Evolutionary conservation across 2,329 filamentous ascomycete species (phyloP), one percentile per base, ranked within the genome.

Genomic region (Pseudogymnoascus sp.): DNA sequence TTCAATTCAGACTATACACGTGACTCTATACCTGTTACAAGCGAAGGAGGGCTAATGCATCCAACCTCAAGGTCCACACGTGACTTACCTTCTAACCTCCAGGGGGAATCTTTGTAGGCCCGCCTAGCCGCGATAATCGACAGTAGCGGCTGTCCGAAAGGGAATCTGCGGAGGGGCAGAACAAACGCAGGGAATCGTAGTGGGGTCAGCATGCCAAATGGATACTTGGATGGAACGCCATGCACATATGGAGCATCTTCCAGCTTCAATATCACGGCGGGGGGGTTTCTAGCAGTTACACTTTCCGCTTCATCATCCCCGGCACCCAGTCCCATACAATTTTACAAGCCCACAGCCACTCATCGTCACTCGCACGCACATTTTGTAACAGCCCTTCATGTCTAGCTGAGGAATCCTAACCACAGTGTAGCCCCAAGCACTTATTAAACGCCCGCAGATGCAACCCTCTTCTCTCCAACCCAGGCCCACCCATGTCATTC

Each of bases 361-460:
- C 39, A 43, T 43, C 39, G 25, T 43, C 22, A 47, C 22, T 50
- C 25, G n/a, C 47, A 53, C 15, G 11, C 28, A 35, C 15, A 14
- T 20, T 53, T 33, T 53, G n/a, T 12, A 53, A 53, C 47, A 53
- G 28, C 28, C n/a, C 47, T 53, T 53, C 47, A 53, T 53, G 47
- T 53, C 47, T 53, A 53, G 28, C 47, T 53, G 47, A 33, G 47
- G 28, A 35, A 53, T 53, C 47, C 47, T 53, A 53, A 53, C 8
- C 47, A 53, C 47, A 53, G 47, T 53, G 47, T 53, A 53, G 47
- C 47, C 47, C 47, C 47, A 53, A 53, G 47, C 47, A 53, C 47
- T 53, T 53, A 53, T 58, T 58, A 39, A 69, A 69, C 68, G 68
- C 68, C 68, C 62, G 63, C 62, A 67, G 67, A 69, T 68, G 66